Base-by-base conservation (phyloP, 2,329 filamentous ascomycete genomes). In the Coniochaeta hoffmannii region DNA sequence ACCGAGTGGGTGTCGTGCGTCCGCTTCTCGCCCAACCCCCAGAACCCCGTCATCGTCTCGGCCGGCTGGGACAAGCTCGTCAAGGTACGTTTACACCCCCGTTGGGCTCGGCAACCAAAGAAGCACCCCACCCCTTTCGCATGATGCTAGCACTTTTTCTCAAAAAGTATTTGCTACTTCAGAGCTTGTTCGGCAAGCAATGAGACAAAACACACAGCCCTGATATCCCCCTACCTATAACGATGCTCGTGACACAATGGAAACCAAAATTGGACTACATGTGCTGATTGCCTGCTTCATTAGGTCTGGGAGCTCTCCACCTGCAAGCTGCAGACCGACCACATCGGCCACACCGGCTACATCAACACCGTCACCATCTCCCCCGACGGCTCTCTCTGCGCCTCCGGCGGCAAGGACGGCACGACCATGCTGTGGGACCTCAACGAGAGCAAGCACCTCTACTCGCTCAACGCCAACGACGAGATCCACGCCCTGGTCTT, bases 281-380 rank as follows among this genome's bases (percentile, higher is more conserved):
- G 32, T 50, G 44, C 44, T 50, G 49, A 50, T 35, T 35, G 28
- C n/a, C 30, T 26, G 35, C 15, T 34, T 12, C 15, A 10, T 55
- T 62, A 99, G 94, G 94, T 97, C 76, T 99, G 94, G 94, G 94
- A 97, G 82, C 90, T 99, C 73, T 92, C 91, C 69, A 94, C 90
- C 78, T 99, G 94, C 90, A 92, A 94, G 80, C 88, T 97, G 76
- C 94, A 99, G 86, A 99, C 94, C 71, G 94, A 99, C 85, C 94
- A 99, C 88, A 96, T 96, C 70, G 94, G 94, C 77, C 94, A 99
- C 88, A 93, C 91, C 68, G 94, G 94, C 73, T 97, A 97, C 87
- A 97, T 94, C 85, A 99, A 99, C 89, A 96, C 94, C 74, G 94
- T 99, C 77, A 99, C 94, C 80, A 97, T 99, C 86, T 97, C 94